Base-by-base conservation (phyloP, 176 grass and related monocot genomes). In the Phragmites australis region DNA sequence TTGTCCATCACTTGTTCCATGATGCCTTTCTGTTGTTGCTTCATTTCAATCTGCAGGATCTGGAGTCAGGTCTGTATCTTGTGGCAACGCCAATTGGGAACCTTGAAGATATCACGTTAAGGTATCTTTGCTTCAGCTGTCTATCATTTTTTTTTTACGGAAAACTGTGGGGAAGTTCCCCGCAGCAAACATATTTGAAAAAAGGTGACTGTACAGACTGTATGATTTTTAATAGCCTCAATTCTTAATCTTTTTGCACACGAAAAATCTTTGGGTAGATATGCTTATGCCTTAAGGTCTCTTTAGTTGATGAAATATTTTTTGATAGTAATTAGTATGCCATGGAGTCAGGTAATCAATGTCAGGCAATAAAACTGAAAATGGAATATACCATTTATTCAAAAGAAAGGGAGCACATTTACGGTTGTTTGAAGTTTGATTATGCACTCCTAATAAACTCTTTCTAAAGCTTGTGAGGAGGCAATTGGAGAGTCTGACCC, bases 81-180 rank as follows among this genome's bases (percentile, higher is more conserved):
- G 95, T 98, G 70, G 87, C 95, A 43, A 98, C 95, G n/a, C 95
- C 95, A 75, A 98, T 98, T 42, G 92, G 95, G 39, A 98, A 98
- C 88, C 92, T 94, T 47, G 95, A 98, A 89, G 95, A 98, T 87
- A 94, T 98, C 56, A 94, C 95, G 50, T 85, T 98, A 67, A 88
- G 95, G 95, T 98, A 84, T 58, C 50, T 72, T 43, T 87, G 6
- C 34, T 74, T 58, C 32, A 37, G 54, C 44, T 78, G 42, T 57
- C 31, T 72, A 22, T 27, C 9, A 18, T 64, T 62, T 50, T 9
- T 52, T 23, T 19, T 57, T n/a, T n/a, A n/a, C n/a, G n/a, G n/a
- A n/a, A n/a, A n/a, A n/a, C n/a, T n/a, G n/a, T n/a, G n/a, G n/a
- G n/a, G n/a, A n/a, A n/a, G n/a, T n/a, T n/a, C n/a, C n/a, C n/a